Base-by-base conservation (phyloP, 441 rosid genomes). In the Arabidopsis lyrata region DNA sequence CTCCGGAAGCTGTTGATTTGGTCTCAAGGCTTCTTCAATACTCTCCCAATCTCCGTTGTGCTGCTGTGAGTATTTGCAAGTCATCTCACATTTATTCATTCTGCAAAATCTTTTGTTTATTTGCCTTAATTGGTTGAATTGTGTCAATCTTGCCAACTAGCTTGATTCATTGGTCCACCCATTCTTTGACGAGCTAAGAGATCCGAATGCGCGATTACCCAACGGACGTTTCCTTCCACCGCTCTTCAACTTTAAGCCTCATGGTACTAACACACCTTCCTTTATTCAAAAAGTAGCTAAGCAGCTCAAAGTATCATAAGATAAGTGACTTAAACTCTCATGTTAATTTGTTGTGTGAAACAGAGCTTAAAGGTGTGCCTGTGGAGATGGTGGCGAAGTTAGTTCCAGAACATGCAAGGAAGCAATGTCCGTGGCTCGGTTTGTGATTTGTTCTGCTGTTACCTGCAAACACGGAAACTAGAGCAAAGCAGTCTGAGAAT, bases 1-100 rank as follows among this genome's bases (percentile, higher is more conserved):
- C 98, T 63, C 96, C 91, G 2, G 98, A 94, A 82, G 98, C 98
- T 6, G 97, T 89, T 2, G 99, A 95, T 81, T 90, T 95, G 2
- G 97, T 92, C 79, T 95, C 99, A 14, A 85, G 99, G 72, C 82
- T 95, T 49, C 81, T 95, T 78, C 99, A 92, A 49, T 95, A 95
- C 83, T 95, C 99, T 63, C 99, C 99, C 12, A 94, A 84, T 81
- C 99, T 95, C 62, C 89, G 99, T 42, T 80, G 95, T 79, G 77
- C 90, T 59, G 95, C 99, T 71, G 99, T 92, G 77, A 88, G 99
- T 86, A 56, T 58, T 27, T 48, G n/a, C 55, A 22, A 32, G 18
- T 66, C 47, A 39, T 64, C 72, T 64, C 29, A 57, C 16, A 12
- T 62, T 27, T 7, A 8, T 57, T 36, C 27, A 45, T 29, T 22